Conservation (phyloP, 176 grass and related monocot genomes). For the Triticum dicoccoides region DNA sequence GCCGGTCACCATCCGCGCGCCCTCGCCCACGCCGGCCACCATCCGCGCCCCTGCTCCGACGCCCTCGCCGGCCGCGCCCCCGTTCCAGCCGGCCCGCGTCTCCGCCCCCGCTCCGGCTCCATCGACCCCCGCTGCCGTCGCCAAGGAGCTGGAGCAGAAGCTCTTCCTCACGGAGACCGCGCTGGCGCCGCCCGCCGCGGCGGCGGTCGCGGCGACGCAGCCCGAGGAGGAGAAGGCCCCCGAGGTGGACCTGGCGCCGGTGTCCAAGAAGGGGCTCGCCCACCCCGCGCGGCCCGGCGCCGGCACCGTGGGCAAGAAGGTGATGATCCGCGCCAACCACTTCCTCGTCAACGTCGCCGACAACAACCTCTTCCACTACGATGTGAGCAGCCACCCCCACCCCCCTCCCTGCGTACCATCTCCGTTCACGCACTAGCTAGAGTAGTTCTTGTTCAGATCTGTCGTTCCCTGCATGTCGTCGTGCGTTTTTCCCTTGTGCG, state of each 20-base stretch:
- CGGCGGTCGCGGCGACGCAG: not conserved
- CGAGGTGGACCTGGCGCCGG: constrained; percentile 31
- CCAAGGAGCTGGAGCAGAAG: constrained; percentile 40
- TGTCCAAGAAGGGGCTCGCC: constrained; percentile 20
- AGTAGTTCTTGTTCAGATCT: not conserved
- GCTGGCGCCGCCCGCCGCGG: constrained; percentile 17
- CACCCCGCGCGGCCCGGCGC: not conserved
- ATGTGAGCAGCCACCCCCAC: constrained; percentile 42
- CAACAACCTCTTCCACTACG: constrained; percentile 69
- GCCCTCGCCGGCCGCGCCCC: not conserved
- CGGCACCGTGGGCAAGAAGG: constrained; percentile 25
- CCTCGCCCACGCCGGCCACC: too few species aligned
- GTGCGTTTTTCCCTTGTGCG: not conserved
- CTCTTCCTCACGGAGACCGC: constrained; percentile 50
- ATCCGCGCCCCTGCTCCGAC: too few species aligned
- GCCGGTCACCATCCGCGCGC: not conserved
- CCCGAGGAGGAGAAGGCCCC: not conserved
- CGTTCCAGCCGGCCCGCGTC: not conserved
- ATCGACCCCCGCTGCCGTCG: constrained; percentile 13
- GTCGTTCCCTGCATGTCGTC: not conserved
- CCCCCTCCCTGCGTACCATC: not conserved
- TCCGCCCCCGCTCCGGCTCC: not conserved
- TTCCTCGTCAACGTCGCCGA: constrained; percentile 68
- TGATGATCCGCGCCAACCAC: constrained; percentile 62
- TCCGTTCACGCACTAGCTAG: not conserved